These are phyloP conservation scores for Pseudogymnoascus sp. DNA, from an alignment of 2,329 filamentous ascomycete genomes.

Conservation along the genomic window DNA sequence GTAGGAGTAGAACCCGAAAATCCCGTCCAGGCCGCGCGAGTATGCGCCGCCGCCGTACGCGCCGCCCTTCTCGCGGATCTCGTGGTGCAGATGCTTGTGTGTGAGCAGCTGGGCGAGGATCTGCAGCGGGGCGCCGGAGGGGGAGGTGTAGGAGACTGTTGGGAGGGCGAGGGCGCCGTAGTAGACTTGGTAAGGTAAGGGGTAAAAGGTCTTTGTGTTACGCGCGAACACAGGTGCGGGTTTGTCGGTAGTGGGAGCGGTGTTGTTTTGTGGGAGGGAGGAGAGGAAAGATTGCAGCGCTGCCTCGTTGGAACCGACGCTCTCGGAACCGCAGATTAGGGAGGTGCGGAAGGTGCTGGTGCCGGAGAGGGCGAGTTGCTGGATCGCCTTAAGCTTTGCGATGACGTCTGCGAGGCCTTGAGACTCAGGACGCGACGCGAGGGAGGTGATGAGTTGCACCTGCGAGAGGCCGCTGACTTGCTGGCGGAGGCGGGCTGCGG, in stretches of 20 bases:
- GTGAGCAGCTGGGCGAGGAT: constrained; percentile 88
- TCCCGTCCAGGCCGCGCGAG: constrained; percentile 67
- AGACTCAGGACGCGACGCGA: constrained; percentile 64
- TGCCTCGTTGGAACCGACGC: constrained; percentile 59
- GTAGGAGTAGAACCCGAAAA: constrained; percentile 95
- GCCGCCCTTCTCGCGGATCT: constrained; percentile 95
- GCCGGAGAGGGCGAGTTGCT: constrained; percentile 66
- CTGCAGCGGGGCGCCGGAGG: constrained; percentile 71
- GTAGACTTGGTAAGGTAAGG: constrained; percentile 93
- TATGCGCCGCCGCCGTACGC: constrained; percentile 92
- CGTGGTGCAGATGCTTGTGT: constrained; percentile 93
- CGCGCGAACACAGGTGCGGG: constrained; percentile 32
- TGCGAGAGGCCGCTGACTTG: constrained; percentile 88
- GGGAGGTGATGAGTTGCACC: constrained; percentile 71
- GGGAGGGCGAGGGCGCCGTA: constrained; percentile 79
- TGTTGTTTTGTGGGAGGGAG: constrained; percentile 43
- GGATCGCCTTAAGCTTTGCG: constrained; percentile 76
- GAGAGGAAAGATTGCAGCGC: constrained; percentile 66
- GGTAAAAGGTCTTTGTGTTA: constrained; percentile 76
- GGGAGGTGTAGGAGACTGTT: constrained; percentile 74
- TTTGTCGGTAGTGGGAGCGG: constrained; percentile 32
- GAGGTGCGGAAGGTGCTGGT: constrained; percentile 66
- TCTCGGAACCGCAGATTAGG: constrained; percentile 77
- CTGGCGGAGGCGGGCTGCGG: constrained; percentile 65
- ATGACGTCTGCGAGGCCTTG: constrained; percentile 71